Base-by-base conservation (phyloP, 192 early-diverging fungal genomes). In the Mortierella claussenii region DNA sequence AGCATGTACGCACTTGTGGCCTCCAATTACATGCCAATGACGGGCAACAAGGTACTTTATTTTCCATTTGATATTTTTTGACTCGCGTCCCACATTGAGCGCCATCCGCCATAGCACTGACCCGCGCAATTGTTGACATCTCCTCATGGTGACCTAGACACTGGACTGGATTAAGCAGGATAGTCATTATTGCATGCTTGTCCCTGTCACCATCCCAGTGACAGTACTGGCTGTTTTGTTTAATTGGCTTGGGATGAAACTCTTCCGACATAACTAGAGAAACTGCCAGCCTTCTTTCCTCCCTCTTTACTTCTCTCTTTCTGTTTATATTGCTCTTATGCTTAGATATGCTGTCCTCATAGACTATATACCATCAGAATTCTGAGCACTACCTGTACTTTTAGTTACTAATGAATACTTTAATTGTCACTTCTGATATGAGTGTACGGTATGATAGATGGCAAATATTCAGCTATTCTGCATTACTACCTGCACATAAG, bases 171-270 rank as follows among this genome's bases (percentile, higher is more conserved):
- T 94, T 30, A 91, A 89, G 60, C 79, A 89, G 43, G 91, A 93
- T 71, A 79, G 83, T 28, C 94, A 96, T 76, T 98, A 94, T 78
- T 91, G 91, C 42, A 83, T 91, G 52, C 80, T 98, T 21, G 65
- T 96, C 31, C 96, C 95, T 13, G 81, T 95, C 23, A 90, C 95
- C 1, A 85, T 88, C 6, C 87, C 92, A 27, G 91, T 92, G 21
- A 88, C 88, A 34, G 79, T 91, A 5, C 88, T 92, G 67, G 90
- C 90, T 60, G 85, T 94, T 27, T 83, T 96, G 32, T 93, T 92
- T 84, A 98, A 96, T 81, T 98, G 96, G 96, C 84, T 98, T 31
- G 95, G 96, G 15, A 92, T 96, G 89, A 96, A 98, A 81, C 89
- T 94, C 54, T 96, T 95, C 69, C 80, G 94, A 12, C 94, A 96